Evolutionary conservation across 2,329 filamentous ascomycete species (phyloP).

Genomic region (Venturiaceae sp.): DNA sequence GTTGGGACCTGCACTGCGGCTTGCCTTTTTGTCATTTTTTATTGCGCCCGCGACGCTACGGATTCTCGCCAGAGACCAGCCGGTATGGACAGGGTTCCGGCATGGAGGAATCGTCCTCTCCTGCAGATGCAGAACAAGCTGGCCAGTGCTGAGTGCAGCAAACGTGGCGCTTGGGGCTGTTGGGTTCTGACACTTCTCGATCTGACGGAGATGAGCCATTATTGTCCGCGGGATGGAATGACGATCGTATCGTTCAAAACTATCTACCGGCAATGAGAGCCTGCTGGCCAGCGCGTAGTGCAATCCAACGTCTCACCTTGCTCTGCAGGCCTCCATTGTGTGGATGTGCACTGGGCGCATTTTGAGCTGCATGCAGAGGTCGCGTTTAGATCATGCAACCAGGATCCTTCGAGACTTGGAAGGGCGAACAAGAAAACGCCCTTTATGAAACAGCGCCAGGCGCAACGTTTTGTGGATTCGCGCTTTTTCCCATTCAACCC

Average conservation of each 20-base stretch:
- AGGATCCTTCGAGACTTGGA: background rate
- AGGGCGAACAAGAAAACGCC: background rate
- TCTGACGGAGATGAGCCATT: background rate
- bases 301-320: background rate
- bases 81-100: background rate
- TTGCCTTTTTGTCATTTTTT: background rate
- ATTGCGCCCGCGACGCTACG: background rate
- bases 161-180: background rate
- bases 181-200: background rate
- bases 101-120: background rate
- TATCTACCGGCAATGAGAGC: background rate
- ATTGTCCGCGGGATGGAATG: background rate
- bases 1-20: background rate
- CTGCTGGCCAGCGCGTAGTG: background rate
- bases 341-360: background rate
- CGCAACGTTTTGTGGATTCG: background rate
- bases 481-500: too few relatives aligned
- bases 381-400: conserved; percentile 1
- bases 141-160: too few relatives aligned
- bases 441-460: background rate
- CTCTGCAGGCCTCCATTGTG: background rate
- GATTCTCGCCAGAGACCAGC: background rate
- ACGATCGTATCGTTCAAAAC: background rate
- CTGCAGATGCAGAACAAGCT: conserved; percentile 2
- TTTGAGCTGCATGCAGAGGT: background rate